phyloP scores from a whole-genome alignment of 805 yeast species.

The Jamesozyma piceae region DNA sequence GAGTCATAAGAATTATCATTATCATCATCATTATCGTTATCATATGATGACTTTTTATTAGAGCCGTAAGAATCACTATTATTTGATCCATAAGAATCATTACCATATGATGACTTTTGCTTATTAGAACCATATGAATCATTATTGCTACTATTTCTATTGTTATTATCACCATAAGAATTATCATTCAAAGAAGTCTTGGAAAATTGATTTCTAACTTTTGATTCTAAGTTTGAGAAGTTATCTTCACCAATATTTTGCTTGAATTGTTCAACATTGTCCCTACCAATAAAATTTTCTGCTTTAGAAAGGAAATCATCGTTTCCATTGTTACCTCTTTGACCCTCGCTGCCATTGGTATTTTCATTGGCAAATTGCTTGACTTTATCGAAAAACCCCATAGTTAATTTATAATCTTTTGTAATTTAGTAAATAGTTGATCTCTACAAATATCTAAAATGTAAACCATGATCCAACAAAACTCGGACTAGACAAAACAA shows the following conservation, averaged over 20 bases:
- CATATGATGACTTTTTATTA: conserved; percentile 15
- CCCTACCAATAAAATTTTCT: conserved; percentile 27
- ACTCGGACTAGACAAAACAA: too few relatives aligned
- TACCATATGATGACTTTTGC: conserved; percentile 10
- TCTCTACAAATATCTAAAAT: too few relatives aligned
- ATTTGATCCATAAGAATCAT: too few relatives aligned
- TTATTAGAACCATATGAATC: conserved; percentile 18
- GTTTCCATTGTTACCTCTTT: background rate
- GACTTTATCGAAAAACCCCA: conserved; percentile 39
- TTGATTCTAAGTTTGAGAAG: conserved; percentile 24
- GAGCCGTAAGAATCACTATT: conserved; percentile 21
- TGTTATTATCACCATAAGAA: conserved; percentile 27
- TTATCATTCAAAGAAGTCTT: conserved; percentile 23
- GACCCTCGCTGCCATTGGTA: conserved; percentile 3
- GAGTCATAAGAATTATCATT: conserved; percentile 26
- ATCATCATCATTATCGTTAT: conserved; percentile 24
- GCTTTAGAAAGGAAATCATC: conserved; percentile 23
- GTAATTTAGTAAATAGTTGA: too few relatives aligned
- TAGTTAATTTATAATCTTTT: conserved; percentile 8
- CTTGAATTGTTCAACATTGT: conserved; percentile 22
- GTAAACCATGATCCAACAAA: too few relatives aligned
- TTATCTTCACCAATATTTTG: conserved; percentile 27
- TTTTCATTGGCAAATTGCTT: conserved; percentile 27
- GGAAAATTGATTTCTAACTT: conserved; percentile 24
- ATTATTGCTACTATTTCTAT: conserved; percentile 10